Evolutionary conservation across 306 rosid species (phyloP).

Genomic region (Lathyrus tuberosus): DNA sequence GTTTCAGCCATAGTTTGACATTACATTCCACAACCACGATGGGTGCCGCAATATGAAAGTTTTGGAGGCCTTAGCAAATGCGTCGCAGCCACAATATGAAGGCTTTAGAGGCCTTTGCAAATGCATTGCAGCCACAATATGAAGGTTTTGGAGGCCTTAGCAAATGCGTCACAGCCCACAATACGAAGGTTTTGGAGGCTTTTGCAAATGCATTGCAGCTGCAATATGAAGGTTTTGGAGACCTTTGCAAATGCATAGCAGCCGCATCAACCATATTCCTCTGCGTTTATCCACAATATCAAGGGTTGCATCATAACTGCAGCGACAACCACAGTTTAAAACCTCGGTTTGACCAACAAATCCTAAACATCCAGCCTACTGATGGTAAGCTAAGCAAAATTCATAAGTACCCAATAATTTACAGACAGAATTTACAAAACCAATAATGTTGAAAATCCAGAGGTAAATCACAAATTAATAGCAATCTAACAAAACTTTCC

Average conservation of each 20-base stretch:
- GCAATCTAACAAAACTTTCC: neutral
- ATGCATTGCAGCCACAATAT: neutral
- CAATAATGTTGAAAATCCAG: slow-evolving; percentile 1
- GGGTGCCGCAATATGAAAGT: neutral
- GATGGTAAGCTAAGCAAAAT: neutral
- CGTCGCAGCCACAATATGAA: no score
- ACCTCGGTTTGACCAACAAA: slow-evolving; percentile 6
- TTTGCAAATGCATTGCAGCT: neutral
- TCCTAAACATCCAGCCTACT: neutral
- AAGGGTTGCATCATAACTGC: neutral
- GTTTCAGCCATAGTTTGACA: neutral
- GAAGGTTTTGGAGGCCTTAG: neutral
- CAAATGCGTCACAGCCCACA: no score
- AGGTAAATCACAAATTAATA: slow-evolving; percentile 11
- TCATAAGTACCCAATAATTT: neutral
- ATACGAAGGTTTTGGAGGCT: neutral
- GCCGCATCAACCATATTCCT: neutral
- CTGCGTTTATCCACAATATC: neutral
- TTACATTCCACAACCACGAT: neutral
- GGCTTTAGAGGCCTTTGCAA: no score
- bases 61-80: neutral
- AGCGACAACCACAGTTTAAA: neutral
- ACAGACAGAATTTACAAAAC: slow-evolving; percentile 1
- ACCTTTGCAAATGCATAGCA: neutral
- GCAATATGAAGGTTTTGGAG: neutral